These are phyloP conservation scores for Picea sitchensis DNA, from an alignment of 75 land plant species.

Conservation along the genomic window DNA sequence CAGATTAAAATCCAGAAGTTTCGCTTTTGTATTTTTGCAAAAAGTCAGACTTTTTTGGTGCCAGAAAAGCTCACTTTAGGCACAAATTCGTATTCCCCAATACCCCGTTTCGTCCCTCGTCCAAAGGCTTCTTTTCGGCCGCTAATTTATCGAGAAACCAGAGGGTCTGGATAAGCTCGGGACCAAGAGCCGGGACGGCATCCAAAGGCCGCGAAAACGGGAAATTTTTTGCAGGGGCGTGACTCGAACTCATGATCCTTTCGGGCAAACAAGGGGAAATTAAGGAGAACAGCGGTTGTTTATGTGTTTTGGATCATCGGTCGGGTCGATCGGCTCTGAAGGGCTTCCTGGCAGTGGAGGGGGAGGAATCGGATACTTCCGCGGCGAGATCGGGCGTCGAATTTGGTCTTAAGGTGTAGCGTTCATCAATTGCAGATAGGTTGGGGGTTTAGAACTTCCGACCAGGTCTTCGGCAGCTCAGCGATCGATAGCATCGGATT, in stretches of 20 bases:
- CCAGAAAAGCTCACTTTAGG: too few relatives aligned
- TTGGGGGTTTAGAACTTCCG: not conserved
- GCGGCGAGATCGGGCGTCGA: not conserved
- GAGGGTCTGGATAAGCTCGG: too few relatives aligned
- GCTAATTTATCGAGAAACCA: too few relatives aligned
- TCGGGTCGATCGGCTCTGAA: not conserved
- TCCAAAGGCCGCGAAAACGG: not conserved
- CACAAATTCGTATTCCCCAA: too few relatives aligned
- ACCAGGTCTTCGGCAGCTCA: not conserved
- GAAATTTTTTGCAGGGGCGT: not conserved
- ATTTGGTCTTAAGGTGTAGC: not conserved
- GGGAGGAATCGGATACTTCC: constrained; percentile 6
- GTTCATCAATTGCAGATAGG: not conserved
- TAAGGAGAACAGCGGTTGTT: not conserved
- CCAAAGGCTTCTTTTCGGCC: too few relatives aligned
- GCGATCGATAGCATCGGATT: not conserved
- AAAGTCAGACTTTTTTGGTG: too few relatives aligned
- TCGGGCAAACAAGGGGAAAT: not conserved
- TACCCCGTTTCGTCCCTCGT: too few relatives aligned
- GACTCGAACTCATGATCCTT: not conserved
- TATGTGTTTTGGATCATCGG: not conserved
- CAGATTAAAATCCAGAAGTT: too few relatives aligned
- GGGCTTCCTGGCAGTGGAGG: not conserved
- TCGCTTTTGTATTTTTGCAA: too few relatives aligned
- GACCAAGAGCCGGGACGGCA: too few relatives aligned